Conservation (phyloP, 768 basidiomycete species). For the Pleurotus giganteus region DNA sequence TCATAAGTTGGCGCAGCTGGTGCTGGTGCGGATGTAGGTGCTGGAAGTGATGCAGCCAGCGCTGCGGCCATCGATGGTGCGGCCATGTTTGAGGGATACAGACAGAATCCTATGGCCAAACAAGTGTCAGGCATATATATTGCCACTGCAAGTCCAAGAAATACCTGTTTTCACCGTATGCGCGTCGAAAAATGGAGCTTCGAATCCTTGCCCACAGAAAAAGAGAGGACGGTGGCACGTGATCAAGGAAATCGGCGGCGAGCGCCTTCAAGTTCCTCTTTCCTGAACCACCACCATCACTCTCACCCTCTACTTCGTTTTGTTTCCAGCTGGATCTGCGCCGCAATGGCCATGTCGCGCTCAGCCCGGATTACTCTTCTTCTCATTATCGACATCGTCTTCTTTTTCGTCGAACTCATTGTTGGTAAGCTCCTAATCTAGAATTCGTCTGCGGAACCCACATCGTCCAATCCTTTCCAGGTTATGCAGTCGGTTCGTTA, state of each 20-base stretch:
- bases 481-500: conserved; percentile 94
- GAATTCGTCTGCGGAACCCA: background rate
- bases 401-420: conserved; percentile 85
- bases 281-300: background rate
- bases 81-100: conserved; percentile 49
- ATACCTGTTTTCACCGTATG: too few relatives aligned
- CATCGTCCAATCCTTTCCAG: too few relatives aligned
- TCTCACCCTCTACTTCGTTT: conserved; percentile 6
- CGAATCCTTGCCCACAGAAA: conserved; percentile 6
- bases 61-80: conserved; percentile 91
- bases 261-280: too few relatives aligned
- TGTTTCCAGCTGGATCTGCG: background rate
- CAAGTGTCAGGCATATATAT: too few relatives aligned
- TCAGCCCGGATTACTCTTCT: conserved; percentile 73
- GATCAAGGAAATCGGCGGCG: too few relatives aligned
- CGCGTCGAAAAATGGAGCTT: background rate
- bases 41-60: conserved; percentile 79
- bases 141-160: too few relatives aligned
- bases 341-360: conserved; percentile 52
- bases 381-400: conserved; percentile 79
- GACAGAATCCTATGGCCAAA: too few relatives aligned
- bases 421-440: conserved; percentile 49
- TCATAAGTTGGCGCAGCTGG: conserved; percentile 73
- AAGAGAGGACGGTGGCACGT: too few relatives aligned
- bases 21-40: conserved; percentile 56